Base-by-base conservation (phyloP, 371 early-diverging fungal species). In the Coemansia sp. region DNA sequence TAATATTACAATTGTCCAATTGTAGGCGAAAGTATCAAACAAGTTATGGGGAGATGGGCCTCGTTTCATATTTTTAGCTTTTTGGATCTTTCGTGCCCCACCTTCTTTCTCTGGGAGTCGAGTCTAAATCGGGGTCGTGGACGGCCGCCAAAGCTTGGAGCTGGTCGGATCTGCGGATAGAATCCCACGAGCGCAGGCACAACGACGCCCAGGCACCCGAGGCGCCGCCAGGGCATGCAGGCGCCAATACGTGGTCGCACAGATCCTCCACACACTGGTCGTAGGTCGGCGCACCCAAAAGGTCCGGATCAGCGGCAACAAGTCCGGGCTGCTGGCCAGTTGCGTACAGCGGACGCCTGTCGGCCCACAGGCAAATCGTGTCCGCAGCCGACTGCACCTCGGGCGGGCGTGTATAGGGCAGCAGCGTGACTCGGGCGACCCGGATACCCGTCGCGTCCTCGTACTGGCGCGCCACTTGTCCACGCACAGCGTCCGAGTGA, bases 141-240 rank as follows among this genome's bases (percentile, higher is more conserved):
- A 39, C 18, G 14, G n/a, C 24, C 10, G 40, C 54, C 4, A 38
- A 9, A 1, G 39, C 10, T 9, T 54, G 54, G 39, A 69, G 55
- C 3, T 48, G 48, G 39, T 64, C 58, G 5, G 71, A 70, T 5
- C 74, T 32, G 24, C 74, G 71, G 12, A 74, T 70, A 18, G 72
- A 69, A 33, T 70, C 71, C 74, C 74, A 74, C 2, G 70, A 43
- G 11, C 61, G 40, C 6, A 65, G 14, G 32, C 64, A 74, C n/a
- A 34, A 24, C 1, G 61, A 44, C 43, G 61, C 33, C 71, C 74
- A 70, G 18, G 36, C 50, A 36, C 62, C 70, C 12, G 47, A 33
- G 29, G 31, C 38, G 24, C 37, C 2, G 29, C 34, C 11, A 0
- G 14, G 12, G 24, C 43, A 7, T 1, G 8, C 10, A 4, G 48